These are phyloP conservation scores for Chrysoporthe austroafricana DNA, from an alignment of 2,329 filamentous ascomycete species.

Conservation along the genomic window DNA sequence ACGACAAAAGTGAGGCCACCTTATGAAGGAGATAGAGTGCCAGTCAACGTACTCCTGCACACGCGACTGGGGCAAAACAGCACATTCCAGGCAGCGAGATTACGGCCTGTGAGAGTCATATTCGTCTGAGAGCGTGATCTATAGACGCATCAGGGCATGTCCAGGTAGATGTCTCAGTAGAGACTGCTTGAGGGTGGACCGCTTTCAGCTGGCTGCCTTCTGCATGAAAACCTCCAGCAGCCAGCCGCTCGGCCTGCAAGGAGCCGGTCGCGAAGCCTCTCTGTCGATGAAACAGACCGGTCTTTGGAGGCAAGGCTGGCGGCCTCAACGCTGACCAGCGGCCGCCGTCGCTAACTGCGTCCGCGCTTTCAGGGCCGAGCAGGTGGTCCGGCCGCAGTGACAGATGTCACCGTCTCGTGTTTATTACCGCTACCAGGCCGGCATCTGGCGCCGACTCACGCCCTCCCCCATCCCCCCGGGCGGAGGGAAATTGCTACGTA, in stretches of 20 bases:
- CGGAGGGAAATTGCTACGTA: neutral
- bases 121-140: neutral
- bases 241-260: neutral
- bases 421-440: neutral
- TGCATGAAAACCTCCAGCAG: neutral
- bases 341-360: too few relatives aligned
- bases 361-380: too few relatives aligned
- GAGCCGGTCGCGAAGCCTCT: neutral
- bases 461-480: neutral
- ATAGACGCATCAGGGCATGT: neutral
- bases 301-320: neutral
- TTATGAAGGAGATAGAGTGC: too few relatives aligned
- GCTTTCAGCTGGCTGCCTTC: neutral
- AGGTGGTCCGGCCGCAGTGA: neutral
- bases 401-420: slow-evolving; percentile 9
- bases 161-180: neutral
- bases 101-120: too few relatives aligned
- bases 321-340: neutral
- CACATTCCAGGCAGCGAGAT: too few relatives aligned
- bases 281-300: neutral
- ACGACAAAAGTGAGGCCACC: too few relatives aligned
- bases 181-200: neutral
- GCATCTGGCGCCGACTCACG: neutral
- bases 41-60: too few relatives aligned
- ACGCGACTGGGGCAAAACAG: too few relatives aligned